phyloP scores from a whole-genome alignment of 1,284 basidiomycete genomes.

The Trametes sp. region DNA sequence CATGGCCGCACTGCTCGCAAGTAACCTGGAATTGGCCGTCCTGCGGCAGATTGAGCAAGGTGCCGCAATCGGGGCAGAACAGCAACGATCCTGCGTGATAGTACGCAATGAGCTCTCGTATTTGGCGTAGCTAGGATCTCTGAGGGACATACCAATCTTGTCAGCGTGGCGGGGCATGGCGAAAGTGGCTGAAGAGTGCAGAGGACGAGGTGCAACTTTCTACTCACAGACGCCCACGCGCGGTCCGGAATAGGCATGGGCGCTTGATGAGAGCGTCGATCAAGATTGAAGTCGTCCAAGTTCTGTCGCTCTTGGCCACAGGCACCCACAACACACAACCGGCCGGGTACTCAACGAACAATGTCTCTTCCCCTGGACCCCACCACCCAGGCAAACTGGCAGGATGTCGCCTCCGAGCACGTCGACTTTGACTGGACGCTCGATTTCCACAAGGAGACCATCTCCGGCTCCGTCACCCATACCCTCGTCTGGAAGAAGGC shows the following conservation, averaged over 20 bases:
- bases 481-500: constrained; percentile 65
- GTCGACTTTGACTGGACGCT: constrained; percentile 85
- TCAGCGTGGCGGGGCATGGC: constrained; percentile 31
- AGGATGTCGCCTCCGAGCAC: constrained; percentile 71
- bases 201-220: constrained; percentile 16
- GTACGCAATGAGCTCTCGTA: neutral
- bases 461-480: constrained; percentile 81
- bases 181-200: constrained; percentile 10
- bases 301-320: neutral
- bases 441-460: constrained; percentile 74
- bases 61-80: constrained; percentile 94
- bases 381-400: constrained; percentile 84
- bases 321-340: constrained; percentile 10
- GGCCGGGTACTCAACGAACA: neutral
- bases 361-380: constrained; percentile 55
- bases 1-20: constrained; percentile 89
- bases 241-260: constrained; percentile 13
- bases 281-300: constrained; percentile 14
- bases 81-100: constrained; percentile 77
- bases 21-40: constrained; percentile 80
- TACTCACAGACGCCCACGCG: constrained; percentile 13
- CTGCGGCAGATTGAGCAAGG: constrained; percentile 84
- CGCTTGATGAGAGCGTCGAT: constrained; percentile 14
- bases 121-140: neutral
- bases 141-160: constrained; percentile 43